Evolutionary conservation across 139 green algal genomes (phyloP), one percentile per base, ranked within the genome.

Genomic region (Edaphochlamys debaryana): DNA sequence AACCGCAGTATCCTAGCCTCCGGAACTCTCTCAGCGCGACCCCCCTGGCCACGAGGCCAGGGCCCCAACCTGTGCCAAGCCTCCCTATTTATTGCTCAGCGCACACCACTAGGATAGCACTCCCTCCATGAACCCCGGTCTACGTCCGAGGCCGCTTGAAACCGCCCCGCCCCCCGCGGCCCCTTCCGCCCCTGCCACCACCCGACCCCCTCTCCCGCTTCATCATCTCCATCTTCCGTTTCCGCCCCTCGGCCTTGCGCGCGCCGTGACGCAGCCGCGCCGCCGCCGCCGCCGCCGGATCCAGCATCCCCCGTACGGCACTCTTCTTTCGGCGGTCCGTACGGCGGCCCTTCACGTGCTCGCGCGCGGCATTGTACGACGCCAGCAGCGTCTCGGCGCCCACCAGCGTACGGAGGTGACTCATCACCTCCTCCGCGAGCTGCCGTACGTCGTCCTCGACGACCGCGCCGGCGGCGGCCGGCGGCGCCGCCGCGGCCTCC

Each of bases 151-250:
- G 20, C 27, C 64, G 64, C 64, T 69, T 69, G 34, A 13, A 22
- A n/a, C 67, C 42, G 25, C 48, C 40, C 19, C 41, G 27, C 73
- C 36, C 40, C 2, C 41, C 29, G 56, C 73, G 56, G 3, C 72
- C 72, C 9, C 29, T 29, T 34, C 48, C 52, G 0, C 68, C 36
- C 56, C 40, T 54, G 54, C 68, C 74, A n/a, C 69, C 37, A 58
- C 37, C 90, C 87, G 3, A 75, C 50, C 30, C 92, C 89, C 85
- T 89, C 85, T 85, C 77, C 20, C 93, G 84, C 73, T 89, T 88
- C 17, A 91, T 38, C 36, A 96, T 88, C 87, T 96, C 92, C 69
- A 95, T 94, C 85, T 97, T 95, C n/a, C 92, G 77, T 88, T 95
- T 94, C 29, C 91, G 89, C 7, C 89, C 90, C 37, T 82, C 89